Base-by-base conservation (phyloP, 2,329 filamentous ascomycete species). In the Shiraia bambusicola region DNA sequence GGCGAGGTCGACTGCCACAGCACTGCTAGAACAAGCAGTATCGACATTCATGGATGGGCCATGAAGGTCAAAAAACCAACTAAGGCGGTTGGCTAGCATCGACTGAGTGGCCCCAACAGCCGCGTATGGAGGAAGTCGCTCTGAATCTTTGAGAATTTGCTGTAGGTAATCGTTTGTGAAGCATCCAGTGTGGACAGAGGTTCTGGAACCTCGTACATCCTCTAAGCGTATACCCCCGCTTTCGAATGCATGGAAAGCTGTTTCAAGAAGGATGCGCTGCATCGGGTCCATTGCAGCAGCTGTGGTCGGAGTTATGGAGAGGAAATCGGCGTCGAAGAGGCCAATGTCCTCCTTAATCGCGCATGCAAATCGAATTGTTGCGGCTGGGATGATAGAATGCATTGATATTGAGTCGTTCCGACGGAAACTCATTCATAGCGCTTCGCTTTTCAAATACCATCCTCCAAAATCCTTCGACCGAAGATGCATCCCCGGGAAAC, bases 241-340 rank as follows among this genome's bases (percentile, higher is more conserved):
- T 34, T 71, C 69, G 1, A 78, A 48, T 2, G 67, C 65, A 46
- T 71, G 65, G 15, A 60, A 66, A 4, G 50, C 47, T 2, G 50
- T 45, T 36, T 65, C 62, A 3, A 65, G 43, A 4, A 59, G 39
- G n/a, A 58, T 47, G 10, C 61, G 56, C 10, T 60, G 51, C 9
- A 61, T 50, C 2, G 59, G 59, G 27, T 64, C 58, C 45, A 63
- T 61, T 13, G 51, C 39, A 4, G 37, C 41, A 3, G 58, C 60
- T 12, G 61, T 56, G 4, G 36, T 39, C 2, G 42, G 28, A 2
- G 51, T 45, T 9, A 63, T 40, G 12, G 42, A 39, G 37, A 63
- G 63, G 51, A 65, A 65, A 0, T 42, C 30, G 12, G 67, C 65
- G 36, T 73, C 67, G 26, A 73, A 66, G 5, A 57, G 54, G 4